Evolutionary conservation across 768 basidiomycete species (phyloP).

Genomic region (Leucocoprinus leucothites): DNA sequence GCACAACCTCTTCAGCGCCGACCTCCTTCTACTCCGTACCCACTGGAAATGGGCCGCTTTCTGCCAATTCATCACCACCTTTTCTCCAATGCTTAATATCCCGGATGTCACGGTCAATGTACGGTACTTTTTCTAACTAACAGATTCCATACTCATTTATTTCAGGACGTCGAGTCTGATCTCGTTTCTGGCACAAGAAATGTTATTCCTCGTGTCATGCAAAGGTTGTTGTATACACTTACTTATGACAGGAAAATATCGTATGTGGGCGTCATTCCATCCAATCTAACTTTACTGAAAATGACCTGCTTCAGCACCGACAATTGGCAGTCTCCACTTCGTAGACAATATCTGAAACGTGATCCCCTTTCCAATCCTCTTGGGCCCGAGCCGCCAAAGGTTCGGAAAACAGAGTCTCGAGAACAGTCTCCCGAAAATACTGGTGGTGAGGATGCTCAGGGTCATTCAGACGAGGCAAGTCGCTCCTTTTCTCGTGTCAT

Average conservation of each 20-base stretch:
- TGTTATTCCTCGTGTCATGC: conserved; percentile 72
- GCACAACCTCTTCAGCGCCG: conserved; percentile 26
- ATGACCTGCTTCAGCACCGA: conserved; percentile 44
- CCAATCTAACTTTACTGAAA: conserved; percentile 14
- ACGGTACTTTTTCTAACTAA: conserved; percentile 21
- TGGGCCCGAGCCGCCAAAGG: conserved; percentile 50
- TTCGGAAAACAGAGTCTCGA: conserved; percentile 12
- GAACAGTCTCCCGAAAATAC: conserved; percentile 11
- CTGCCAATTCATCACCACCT: conserved; percentile 87
- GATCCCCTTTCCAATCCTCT: conserved; percentile 71
- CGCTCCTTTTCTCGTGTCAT: not conserved
- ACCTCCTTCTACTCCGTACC: conserved; percentile 57
- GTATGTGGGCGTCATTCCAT: conserved; percentile 40
- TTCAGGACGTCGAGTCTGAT: conserved; percentile 78
- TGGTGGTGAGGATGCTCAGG: not conserved
- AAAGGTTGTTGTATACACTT: conserved; percentile 66
- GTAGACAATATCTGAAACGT: conserved; percentile 74
- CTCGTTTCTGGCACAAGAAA: conserved; percentile 55
- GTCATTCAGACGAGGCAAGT: conserved; percentile 7
- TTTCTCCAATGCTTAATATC: conserved; percentile 69
- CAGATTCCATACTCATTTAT: conserved; percentile 14
- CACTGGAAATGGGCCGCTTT: conserved; percentile 95
- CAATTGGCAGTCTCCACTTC: conserved; percentile 77
- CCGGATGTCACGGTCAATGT: conserved; percentile 68
- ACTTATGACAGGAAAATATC: conserved; percentile 79